Base-by-base conservation (phyloP, 352 stramenopile genomes). In the Phytophthora sp. region DNA sequence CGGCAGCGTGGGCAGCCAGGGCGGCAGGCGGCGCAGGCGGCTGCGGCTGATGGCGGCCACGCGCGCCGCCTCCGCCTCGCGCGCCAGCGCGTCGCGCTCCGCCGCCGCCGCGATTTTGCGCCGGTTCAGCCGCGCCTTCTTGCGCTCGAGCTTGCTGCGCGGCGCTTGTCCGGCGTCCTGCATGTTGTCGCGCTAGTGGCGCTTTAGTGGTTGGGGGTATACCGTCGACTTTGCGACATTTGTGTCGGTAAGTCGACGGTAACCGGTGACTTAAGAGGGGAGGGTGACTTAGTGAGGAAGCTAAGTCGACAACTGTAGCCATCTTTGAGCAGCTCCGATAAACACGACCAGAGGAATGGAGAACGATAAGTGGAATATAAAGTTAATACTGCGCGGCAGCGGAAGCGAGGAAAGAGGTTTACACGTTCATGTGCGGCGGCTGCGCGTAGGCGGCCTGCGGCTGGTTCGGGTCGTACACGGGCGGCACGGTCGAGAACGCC, bases 401-500 rank as follows among this genome's bases (percentile, higher is more conserved):
- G 9, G 5, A 12, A 7, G 21, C 4, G 30, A 23, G 26, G 26
- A 30, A 1, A 23, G 20, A 20, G 44, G 26, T 18, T 72, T 74
- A 77, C 45, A 74, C 65, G 34, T 68, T 71, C 48, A 53, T 54
- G 20, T 67, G 46, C 13, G 56, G 30, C 3, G 63, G 21, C 3
- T 51, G 52, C 12, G 57, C 55, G 34, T 75, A 75, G 28, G 41
- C 54, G n/a, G 64, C 24, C 21, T 69, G 60, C 2, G 55, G 54
- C 44, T 67, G 63, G 41, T 60, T 69, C 20, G 49, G 38, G 44
- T 76, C 55, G 48, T 72, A 65, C 45, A 69, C 54, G 8, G 56
- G 50, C 24, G 54, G 72, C 61, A 85, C 59, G 18, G 80, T 72
- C 20, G 77, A 87, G 60, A 87, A 87, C 18, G 75, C 76, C 30